Percentiles rank a stretch among this genome's conserved stretches.
Evolutionary conservation across 2,329 filamentous ascomycete species (phyloP).

Genomic region (Plectosphaerella plurivora): DNA sequence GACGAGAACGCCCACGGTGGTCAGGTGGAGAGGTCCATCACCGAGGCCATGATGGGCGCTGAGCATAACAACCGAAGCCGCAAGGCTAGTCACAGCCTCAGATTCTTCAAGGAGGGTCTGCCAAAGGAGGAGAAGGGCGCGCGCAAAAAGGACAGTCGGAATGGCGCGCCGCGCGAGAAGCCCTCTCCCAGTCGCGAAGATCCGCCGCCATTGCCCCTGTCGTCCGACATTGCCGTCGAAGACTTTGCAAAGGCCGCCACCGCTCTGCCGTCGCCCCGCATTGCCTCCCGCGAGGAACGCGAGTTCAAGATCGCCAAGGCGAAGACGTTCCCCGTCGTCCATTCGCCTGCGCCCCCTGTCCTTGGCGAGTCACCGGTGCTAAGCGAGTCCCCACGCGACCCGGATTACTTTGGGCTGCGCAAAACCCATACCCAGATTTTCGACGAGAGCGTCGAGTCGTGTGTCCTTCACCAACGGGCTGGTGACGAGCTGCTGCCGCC

Average conservation of each 20-base stretch:
- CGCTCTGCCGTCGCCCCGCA: slow-evolving; percentile 13
- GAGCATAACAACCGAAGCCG: slow-evolving; percentile 61
- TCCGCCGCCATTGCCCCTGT: slow-evolving; percentile 6
- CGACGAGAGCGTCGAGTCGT: slow-evolving; percentile 10
- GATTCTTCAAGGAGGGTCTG: slow-evolving; percentile 63
- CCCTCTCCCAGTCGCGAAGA: slow-evolving; percentile 31
- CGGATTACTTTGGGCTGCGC: slow-evolving; percentile 11
- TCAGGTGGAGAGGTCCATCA: slow-evolving; percentile 62
- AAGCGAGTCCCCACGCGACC: slow-evolving; percentile 11
- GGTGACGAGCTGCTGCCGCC: slow-evolving; percentile 16
- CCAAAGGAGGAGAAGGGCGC: slow-evolving; percentile 45
- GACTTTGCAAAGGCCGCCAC: slow-evolving; percentile 7
- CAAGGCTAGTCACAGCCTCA: slow-evolving; percentile 62
- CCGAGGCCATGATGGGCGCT: slow-evolving; percentile 55
- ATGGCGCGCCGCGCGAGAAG: slow-evolving; percentile 31
- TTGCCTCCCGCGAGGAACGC: slow-evolving; percentile 14
- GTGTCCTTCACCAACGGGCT: slow-evolving; percentile 4
- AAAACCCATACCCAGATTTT: slow-evolving; percentile 13
- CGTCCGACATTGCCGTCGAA: slow-evolving; percentile 10
- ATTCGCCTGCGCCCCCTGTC: slow-evolving; percentile 9
- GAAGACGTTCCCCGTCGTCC: slow-evolving; percentile 8
- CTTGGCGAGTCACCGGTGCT: neutral
- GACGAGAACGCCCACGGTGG: slow-evolving; percentile 37
- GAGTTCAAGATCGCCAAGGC: slow-evolving; percentile 7
- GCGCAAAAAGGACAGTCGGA: slow-evolving; percentile 45